Percentiles rank a stretch among this genome's conserved stretches.
phyloP scores from a whole-genome alignment of 1,284 basidiomycete species.

The Bjerkandera adusta region DNA sequence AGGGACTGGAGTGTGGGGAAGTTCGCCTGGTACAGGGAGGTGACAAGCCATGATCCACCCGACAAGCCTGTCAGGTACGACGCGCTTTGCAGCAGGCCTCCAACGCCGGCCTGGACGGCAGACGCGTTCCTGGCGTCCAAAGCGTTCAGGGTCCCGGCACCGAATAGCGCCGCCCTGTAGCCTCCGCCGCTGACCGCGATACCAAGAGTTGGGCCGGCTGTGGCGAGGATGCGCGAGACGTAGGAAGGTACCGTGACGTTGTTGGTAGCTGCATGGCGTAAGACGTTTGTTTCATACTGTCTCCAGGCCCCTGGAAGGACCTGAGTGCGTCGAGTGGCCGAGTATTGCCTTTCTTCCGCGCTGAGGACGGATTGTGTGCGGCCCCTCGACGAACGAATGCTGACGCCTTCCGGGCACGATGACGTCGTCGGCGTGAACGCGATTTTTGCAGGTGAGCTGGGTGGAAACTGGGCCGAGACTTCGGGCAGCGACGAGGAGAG shows the following conservation, averaged over 20 bases:
- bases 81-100: constrained; percentile 48
- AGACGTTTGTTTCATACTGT: constrained; percentile 32
- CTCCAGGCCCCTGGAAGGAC: constrained; percentile 30
- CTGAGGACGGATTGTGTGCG: constrained; percentile 23
- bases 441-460: constrained; percentile 14
- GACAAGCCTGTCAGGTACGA: constrained; percentile 43
- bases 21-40: constrained; percentile 26
- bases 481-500: background rate
- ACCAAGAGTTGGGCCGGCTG: constrained; percentile 35
- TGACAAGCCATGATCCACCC: constrained; percentile 34
- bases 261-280: constrained; percentile 18
- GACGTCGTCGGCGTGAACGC: constrained; percentile 22
- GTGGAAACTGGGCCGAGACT: constrained; percentile 13
- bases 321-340: constrained; percentile 17
- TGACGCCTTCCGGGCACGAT: constrained; percentile 20
- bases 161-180: constrained; percentile 47
- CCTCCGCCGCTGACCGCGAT: constrained; percentile 48
- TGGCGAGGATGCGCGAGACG: constrained; percentile 31
- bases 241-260: constrained; percentile 31
- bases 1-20: constrained; percentile 26
- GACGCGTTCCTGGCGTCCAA: constrained; percentile 48
- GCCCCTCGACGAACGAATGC: constrained; percentile 22
- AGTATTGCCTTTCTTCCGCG: constrained; percentile 23
- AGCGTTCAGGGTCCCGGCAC: constrained; percentile 46
- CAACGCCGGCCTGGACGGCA: constrained; percentile 38